Evolutionary conservation across 2,329 filamentous ascomycete species (phyloP).

Genomic region (Aspergillus novofumigatus): DNA sequence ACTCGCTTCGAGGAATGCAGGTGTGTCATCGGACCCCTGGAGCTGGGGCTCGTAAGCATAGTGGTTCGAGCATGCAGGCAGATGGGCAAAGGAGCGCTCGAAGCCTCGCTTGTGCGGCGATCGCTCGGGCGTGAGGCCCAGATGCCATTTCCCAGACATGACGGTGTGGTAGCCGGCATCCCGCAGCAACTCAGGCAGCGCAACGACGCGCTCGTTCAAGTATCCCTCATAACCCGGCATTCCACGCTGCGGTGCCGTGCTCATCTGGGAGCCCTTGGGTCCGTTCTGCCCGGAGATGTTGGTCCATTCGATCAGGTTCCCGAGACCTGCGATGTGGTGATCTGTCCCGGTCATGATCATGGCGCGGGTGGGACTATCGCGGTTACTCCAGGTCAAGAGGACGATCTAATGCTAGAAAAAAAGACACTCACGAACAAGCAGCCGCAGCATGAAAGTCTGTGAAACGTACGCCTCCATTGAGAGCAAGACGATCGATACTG

Average conservation of each 20-base stretch:
- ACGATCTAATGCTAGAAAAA: background rate
- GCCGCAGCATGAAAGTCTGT: constrained; percentile 63
- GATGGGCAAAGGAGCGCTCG: constrained; percentile 55
- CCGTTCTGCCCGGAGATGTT: constrained; percentile 52
- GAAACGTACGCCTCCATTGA: constrained; percentile 52
- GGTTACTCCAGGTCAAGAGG: background rate
- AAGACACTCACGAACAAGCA: constrained; percentile 50
- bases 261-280: constrained; percentile 48
- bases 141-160: constrained; percentile 62
- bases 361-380: constrained; percentile 51
- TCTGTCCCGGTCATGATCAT: constrained; percentile 66
- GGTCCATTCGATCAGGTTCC: constrained; percentile 57
- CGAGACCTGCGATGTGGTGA: constrained; percentile 52
- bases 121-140: constrained; percentile 56
- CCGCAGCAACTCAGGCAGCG: constrained; percentile 55
- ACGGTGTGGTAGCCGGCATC: constrained; percentile 58
- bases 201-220: constrained; percentile 56
- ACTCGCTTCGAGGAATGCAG: constrained; percentile 39
- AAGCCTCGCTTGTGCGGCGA: constrained; percentile 57
- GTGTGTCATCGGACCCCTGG: constrained; percentile 38
- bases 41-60: constrained; percentile 51
- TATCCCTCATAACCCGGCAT: constrained; percentile 62
- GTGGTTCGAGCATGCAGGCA: constrained; percentile 59
- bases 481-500: constrained; percentile 52
- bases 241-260: constrained; percentile 53